Evolutionary conservation across 2,329 filamentous ascomycete genomes (phyloP), one percentile per base, ranked within the genome.

Genomic region (Penicillium sp.): DNA sequence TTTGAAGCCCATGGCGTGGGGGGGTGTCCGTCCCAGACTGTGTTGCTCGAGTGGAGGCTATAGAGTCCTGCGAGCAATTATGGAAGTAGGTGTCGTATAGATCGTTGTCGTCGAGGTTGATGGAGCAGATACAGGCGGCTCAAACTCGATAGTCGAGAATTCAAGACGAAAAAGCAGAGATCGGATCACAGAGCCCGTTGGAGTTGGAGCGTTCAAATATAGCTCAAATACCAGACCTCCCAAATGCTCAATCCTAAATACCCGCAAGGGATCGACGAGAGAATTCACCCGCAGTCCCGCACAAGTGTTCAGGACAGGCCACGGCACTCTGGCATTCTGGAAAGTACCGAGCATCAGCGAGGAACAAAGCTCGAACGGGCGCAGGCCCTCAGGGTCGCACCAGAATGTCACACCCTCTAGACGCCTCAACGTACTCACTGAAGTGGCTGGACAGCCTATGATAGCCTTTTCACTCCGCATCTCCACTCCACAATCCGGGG

Each of bases 1-100:
- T 45, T 67, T 64, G 35, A 75, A 39, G 4, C 69, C 69, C 74
- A 76, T 76, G 22, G 37, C 25, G 51, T 22, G n/a, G 22, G 14
- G 6, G 42, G 2, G 3, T 3, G 31, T 22, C 43, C 42, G 42
- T 45, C 43, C 14, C 31, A n/a, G 42, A 47, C 22, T 1, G 31
- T 47, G 43, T 25, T 47, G 3, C n/a, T n/a, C 2, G 2, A 22
- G 22, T 22, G 22, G 22, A 11, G 28, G 25, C 43, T 47, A 15
- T 31, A 28, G 7, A 28, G 14, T 14, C 7, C 22, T 4, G 12
- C 4, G 10, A 47, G 43, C 22, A 28, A 8, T 3, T 10, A 45
- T 28, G 15, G 20, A 20, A 17, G 17, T 41, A 41, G 3, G 8
- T 20, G 8, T 31, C 7, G 31, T 31, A 31, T 31, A 8, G 6